Base-by-base conservation (phyloP, 31 red algal species). In the Odonthalia washingtoniensis region DNA sequence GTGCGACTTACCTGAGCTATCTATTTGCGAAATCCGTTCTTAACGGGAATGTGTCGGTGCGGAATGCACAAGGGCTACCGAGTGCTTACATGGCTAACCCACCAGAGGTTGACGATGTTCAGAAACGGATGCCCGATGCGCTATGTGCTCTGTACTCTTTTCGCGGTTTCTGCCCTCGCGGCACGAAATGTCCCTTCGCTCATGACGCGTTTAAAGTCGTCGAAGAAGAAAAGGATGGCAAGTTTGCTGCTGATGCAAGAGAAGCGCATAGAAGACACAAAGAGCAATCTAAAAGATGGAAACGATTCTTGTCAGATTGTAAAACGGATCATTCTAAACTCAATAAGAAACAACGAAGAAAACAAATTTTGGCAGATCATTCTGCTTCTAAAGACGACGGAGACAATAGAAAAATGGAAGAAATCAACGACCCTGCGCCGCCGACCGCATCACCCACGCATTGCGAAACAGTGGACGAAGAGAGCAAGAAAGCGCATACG, bases 1-100 rank as follows among this genome's bases (percentile, higher is more conserved):
- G 77, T 21, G 60, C 83, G 0, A 82, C 70, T 37, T 90, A 75
- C 78, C 63, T 96, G 38, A 80, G 38, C 31, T 96, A 96, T 85
- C 66, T 96, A 39, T 96, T 85, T 83, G 90, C 94, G 21, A 85
- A 87, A 40, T 86, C 88, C 64, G 86, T 90, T 30, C 41, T 85
- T 60, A 24, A 64, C 14, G 83, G 41, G 24, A 35, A 63, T 24
- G 78, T 90, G 30, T 60, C 38, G 16, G 87, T 90, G 17, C 4
- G 42, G 67, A 87, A 76, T 37, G 67, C 63, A 31, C 34, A 26
- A 21, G 82, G 87, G 5, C 63, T 90, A 42, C 93, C 93, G 3
- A 35, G 65, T 32, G 44, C 24, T 35, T 74, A 66, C n/a, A 45
- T 65, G 38, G 44, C 82, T 45, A 77, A 85, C 70, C 87, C 93